These are phyloP conservation scores for Tagetes patula DNA, from an alignment of 129 eudicot genomes.

Conservation along the genomic window DNA sequence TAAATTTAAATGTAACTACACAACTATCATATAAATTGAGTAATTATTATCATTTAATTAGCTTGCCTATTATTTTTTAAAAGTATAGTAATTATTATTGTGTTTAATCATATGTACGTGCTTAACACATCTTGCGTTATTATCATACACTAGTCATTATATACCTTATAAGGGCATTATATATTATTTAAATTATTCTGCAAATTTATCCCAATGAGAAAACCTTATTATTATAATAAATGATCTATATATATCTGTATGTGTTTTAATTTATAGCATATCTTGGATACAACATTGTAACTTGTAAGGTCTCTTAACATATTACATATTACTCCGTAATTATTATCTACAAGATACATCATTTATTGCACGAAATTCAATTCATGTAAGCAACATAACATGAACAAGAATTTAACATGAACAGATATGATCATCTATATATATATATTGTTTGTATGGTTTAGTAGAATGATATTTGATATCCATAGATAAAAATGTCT, in stretches of 20 bases:
- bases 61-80: no score
- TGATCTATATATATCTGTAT: neutral
- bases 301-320: no score
- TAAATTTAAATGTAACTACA: no score
- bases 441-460: neutral
- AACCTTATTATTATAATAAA: neutral
- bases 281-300: neutral
- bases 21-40: no score
- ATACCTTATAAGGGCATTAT: no score
- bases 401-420: neutral
- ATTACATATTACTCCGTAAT: neutral
- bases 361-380: constrained; percentile 3
- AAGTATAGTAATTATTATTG: no score
- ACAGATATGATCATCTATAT: neutral
- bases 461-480: neutral
- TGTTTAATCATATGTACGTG: no score
- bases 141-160: no score
- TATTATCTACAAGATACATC: neutral
- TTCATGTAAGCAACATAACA: constrained; percentile 1
- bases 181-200: no score
- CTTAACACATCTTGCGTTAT: no score
- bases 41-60: no score
- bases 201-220: neutral
- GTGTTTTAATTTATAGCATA: no score
- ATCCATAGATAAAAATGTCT: constrained; percentile 20